phyloP scores from a whole-genome alignment of 1,139 yeast genomes.

The Geotrichum candidum region DNA sequence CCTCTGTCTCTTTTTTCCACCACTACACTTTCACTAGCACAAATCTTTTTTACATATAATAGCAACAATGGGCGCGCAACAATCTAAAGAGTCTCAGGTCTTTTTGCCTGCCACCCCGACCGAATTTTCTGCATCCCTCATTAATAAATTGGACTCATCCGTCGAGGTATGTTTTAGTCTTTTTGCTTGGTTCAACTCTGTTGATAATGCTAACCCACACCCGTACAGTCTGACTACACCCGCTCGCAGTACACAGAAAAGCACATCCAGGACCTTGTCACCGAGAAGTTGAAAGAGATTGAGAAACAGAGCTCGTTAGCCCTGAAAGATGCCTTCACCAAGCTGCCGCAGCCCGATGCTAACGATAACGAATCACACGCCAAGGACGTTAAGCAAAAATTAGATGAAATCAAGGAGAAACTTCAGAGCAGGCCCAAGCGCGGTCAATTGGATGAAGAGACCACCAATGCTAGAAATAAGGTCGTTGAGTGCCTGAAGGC shows the following conservation, averaged over 20 bases:
- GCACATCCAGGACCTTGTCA: slow-evolving; percentile 70
- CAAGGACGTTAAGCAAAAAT: slow-evolving; percentile 32
- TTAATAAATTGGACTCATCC: slow-evolving; percentile 65
- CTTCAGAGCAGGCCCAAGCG: slow-evolving; percentile 35
- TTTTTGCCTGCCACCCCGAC: slow-evolving; percentile 60
- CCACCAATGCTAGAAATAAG: slow-evolving; percentile 46
- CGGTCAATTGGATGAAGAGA: slow-evolving; percentile 37
- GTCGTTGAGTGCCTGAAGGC: slow-evolving; percentile 62
- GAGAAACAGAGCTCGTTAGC: slow-evolving; percentile 53
- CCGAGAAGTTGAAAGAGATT: slow-evolving; percentile 56
- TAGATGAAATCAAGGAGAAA: slow-evolving; percentile 43
- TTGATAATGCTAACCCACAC: background rate
- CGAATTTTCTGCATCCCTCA: slow-evolving; percentile 62
- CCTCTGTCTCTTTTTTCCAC: background rate
- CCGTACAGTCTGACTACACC: slow-evolving; percentile 62
- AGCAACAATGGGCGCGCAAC: slow-evolving; percentile 18
- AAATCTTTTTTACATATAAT: background rate
- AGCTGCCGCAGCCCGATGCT: slow-evolving; percentile 31
- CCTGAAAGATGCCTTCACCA: slow-evolving; percentile 42
- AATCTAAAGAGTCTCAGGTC: slow-evolving; percentile 25
- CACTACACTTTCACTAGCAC: background rate
- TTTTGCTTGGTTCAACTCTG: background rate
- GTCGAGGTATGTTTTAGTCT: slow-evolving; percentile 47
- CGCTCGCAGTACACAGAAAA: slow-evolving; percentile 75
- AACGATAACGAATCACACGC: slow-evolving; percentile 34